Evolutionary conservation across 306 rosid genomes (phyloP), one percentile per base, ranked within the genome.

Genomic region (Fragaria nilgerrensis): DNA sequence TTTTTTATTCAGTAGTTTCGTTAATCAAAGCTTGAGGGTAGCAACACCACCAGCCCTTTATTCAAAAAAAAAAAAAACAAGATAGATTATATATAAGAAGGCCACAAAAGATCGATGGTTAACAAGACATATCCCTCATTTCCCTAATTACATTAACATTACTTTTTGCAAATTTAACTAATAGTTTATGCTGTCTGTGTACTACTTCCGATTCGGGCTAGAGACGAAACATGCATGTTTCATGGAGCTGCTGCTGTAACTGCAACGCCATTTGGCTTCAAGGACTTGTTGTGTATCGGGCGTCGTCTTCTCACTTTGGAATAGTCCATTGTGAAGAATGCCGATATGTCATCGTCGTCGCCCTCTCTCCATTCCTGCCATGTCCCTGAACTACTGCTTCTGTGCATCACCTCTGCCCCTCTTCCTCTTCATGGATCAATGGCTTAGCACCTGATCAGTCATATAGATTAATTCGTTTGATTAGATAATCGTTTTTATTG

Each of bases 241-340:
- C 69, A 91, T 84, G 96, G 96, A 86, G 43, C 77, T 39, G 89
- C 79, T 37, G 90, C 88, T 6, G 45, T 43, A 17, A 64, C 25
- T 2, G 19, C 19, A 34, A 64, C 69, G 22, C 45, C 70, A 5
- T 19, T 65, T 65, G 70, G 25, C 27, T 65, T 65, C 70, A 84
- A 23, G 47, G 88, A 55, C 81, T 88, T 89, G 96, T 93, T 93
- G 68, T 93, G 96, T 65, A 89, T 80, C 34, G 97, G 97, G 71
- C 85, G 93, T 61, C 93, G 77, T 75, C 90, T 81, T 88, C 75
- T 88, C 2, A 88, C 89, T 0, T 55, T 23, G 20, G 77, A 25
- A 65, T 93, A 93, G 83, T 91, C 98, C 96, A 87, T 90, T 14
- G 93, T 87, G 70, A 89, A 87, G 79, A 76, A 75, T 68, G 75